A percentile compares a stretch with the other conserved stretches of the same genome.
phyloP scores from a whole-genome alignment of 257 asterid species.

The Sherardia arvensis region DNA sequence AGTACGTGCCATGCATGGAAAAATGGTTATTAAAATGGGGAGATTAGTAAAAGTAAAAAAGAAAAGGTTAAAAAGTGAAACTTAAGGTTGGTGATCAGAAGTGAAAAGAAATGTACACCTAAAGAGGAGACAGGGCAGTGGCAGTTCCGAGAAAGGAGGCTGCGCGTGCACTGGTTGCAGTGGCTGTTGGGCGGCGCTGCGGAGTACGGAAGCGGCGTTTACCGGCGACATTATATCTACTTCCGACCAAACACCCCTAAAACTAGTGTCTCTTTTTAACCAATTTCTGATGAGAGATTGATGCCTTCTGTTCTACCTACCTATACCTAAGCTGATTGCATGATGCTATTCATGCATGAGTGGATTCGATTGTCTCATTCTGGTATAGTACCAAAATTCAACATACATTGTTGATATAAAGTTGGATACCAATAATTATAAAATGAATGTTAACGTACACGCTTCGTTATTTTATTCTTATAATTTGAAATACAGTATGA shows the following conservation, averaged over 20 bases:
- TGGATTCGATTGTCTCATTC: too few species aligned
- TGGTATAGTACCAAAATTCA: too few species aligned
- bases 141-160: conserved; percentile 31
- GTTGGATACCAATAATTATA: too few species aligned
- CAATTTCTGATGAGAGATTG: conserved; percentile 1
- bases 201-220: conserved; percentile 44
- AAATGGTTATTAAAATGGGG: too few species aligned
- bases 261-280: conserved; percentile 17
- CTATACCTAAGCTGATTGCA: not conserved
- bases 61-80: not conserved
- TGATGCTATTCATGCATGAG: not conserved
- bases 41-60: not conserved
- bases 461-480: too few species aligned
- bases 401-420: too few species aligned
- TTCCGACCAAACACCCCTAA: conserved; percentile 27
- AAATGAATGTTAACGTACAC: too few species aligned
- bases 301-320: not conserved
- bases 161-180: conserved; percentile 42
- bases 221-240: conserved; percentile 22
- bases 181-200: conserved; percentile 34
- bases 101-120: conserved; percentile 23
- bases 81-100: not conserved
- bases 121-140: conserved; percentile 38
- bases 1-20: not conserved
- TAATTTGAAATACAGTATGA: too few species aligned